Evolutionary conservation across 2,329 filamentous ascomycete species (phyloP).

Genomic region (Cladosporium oxysporum): DNA sequence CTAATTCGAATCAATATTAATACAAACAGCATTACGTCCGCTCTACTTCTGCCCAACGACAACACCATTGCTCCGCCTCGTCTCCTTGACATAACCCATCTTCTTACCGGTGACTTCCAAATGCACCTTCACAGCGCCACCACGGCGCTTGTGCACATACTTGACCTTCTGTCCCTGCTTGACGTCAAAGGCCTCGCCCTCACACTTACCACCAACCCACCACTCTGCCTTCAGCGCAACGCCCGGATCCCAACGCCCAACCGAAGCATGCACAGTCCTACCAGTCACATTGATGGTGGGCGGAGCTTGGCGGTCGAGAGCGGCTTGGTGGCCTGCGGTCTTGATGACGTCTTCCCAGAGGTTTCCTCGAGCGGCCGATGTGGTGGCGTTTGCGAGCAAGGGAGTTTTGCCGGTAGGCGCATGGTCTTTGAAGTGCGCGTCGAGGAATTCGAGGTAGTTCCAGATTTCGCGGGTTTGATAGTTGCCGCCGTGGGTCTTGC

Average conservation of each 20-base stretch:
- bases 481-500: conserved; percentile 37
- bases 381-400: conserved; percentile 28
- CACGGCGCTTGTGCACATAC: conserved; percentile 13
- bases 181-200: conserved; percentile 30
- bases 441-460: conserved; percentile 39
- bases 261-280: conserved; percentile 22
- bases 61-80: conserved; percentile 8
- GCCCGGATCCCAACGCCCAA: conserved; percentile 43
- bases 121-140: not conserved
- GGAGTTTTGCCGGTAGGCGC: conserved; percentile 36
- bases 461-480: conserved; percentile 38
- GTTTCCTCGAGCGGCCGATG: conserved; percentile 35
- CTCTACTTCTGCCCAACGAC: not conserved
- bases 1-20: not conserved
- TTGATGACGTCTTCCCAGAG: conserved; percentile 39
- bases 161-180: conserved; percentile 29
- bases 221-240: conserved; percentile 39
- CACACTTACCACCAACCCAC: conserved; percentile 33
- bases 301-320: conserved; percentile 36
- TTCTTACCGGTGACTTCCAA: conserved; percentile 12
- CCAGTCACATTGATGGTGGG: conserved; percentile 29
- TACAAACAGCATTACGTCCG: not conserved
- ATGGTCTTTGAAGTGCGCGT: conserved; percentile 37
- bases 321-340: conserved; percentile 38
- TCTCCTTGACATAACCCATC: conserved; percentile 16